Percentiles rank a stretch among this genome's conserved stretches.
phyloP scores from a whole-genome alignment of 108 stramenopile species.

The Nitzschia sp. region DNA sequence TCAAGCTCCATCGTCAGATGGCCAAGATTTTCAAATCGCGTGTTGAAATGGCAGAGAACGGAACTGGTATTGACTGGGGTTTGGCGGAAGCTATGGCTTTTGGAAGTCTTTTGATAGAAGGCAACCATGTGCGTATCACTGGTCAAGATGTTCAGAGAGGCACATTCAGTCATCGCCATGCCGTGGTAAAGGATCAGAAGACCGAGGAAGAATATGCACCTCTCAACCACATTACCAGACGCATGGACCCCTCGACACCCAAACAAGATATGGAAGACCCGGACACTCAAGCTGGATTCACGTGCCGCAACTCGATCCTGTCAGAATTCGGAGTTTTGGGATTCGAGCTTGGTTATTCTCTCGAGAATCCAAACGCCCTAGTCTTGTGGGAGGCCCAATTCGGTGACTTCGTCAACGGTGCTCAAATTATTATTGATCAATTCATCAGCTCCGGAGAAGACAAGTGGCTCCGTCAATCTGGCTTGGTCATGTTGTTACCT shows the following conservation, averaged over 20 bases:
- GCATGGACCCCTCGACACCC: constrained; percentile 78
- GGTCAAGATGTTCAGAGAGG: constrained; percentile 99
- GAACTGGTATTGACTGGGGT: constrained; percentile 97
- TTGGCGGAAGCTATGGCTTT: constrained; percentile 99
- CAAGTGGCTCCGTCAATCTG: constrained; percentile 98
- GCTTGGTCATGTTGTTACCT: constrained; percentile 93
- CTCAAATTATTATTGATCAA: constrained; percentile 98
- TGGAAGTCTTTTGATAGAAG: constrained; percentile 94
- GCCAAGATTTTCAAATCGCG: constrained; percentile 88
- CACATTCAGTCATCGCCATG: constrained; percentile 96
- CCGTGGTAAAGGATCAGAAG: constrained; percentile 95
- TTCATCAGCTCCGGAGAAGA: constrained; percentile 98
- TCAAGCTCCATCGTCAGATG: constrained; percentile 94
- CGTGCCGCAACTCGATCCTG: constrained; percentile 92
- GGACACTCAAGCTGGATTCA: constrained; percentile 91
- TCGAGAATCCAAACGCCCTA: constrained; percentile 97
- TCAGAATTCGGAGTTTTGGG: constrained; percentile 98
- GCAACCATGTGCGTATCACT: constrained; percentile 96
- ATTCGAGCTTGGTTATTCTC: constrained; percentile 97
- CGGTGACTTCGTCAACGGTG: constrained; percentile 98
- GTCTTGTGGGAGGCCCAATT: constrained; percentile 99
- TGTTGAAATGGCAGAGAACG: constrained; percentile 76
- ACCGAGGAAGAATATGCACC: constrained; percentile 92
- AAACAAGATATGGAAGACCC: constrained; percentile 70
- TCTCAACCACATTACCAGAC: constrained; percentile 86